phyloP scores from a whole-genome alignment of 768 basidiomycete species.

The Coprinellus aureogranulatus region DNA sequence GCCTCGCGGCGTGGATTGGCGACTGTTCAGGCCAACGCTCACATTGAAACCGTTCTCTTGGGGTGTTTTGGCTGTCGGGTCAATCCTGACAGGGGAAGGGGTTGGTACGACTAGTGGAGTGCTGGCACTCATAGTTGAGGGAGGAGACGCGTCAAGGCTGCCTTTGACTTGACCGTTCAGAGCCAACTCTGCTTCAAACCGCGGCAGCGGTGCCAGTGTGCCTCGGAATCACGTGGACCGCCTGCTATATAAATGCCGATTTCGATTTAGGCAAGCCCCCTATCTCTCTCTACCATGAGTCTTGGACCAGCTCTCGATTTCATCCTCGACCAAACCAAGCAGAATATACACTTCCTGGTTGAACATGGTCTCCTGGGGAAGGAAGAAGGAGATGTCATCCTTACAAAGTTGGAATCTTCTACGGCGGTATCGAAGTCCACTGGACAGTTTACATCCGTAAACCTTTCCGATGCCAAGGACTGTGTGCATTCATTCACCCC shows the following conservation, averaged over 20 bases:
- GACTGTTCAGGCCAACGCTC: too few species aligned
- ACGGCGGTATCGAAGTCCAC: background rate
- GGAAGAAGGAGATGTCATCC: constrained; percentile 44
- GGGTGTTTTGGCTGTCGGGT: constrained; percentile 36
- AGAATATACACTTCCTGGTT: constrained; percentile 55
- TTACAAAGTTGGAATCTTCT: constrained; percentile 36
- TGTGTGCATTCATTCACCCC: constrained; percentile 11
- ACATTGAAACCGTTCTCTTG: constrained; percentile 41
- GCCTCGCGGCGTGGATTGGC: too few species aligned
- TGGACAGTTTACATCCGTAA: background rate
- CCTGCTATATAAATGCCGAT: background rate
- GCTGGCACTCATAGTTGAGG: constrained; percentile 3
- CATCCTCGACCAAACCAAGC: constrained; percentile 52
- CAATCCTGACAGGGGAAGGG: constrained; percentile 35
- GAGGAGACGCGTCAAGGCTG: background rate
- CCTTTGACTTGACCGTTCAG: background rate
- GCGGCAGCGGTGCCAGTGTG: background rate
- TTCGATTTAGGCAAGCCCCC: background rate
- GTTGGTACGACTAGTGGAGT: constrained; percentile 37
- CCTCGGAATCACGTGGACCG: background rate
- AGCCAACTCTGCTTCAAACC: background rate
- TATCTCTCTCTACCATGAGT: background rate
- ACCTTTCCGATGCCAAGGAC: constrained; percentile 5
- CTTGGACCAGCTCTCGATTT: constrained; percentile 36
- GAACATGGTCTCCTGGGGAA: constrained; percentile 45